Evolutionary conservation across 805 yeast genomes (phyloP).

Genomic region (Metschnikowia borealis): DNA sequence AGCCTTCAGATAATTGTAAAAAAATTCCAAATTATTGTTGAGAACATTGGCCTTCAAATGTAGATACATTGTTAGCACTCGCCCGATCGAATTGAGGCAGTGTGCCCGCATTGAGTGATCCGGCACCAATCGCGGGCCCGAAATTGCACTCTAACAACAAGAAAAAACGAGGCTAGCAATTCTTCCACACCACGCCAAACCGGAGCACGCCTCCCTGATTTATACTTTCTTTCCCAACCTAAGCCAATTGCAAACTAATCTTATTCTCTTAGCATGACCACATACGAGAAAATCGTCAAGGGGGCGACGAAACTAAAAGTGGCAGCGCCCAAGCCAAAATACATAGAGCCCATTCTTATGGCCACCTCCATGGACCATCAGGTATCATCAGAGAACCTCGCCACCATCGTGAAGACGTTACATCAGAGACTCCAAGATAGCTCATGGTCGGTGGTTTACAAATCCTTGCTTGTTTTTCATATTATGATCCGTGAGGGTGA

Average conservation of each 20-base stretch:
- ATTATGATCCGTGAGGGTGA: conserved; percentile 92
- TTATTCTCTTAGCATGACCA: conserved; percentile 12
- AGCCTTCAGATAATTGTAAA: too few species aligned
- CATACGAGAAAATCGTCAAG: conserved; percentile 69
- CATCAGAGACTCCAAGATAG: conserved; percentile 62
- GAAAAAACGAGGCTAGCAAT: conserved; percentile 3
- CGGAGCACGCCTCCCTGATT: background rate
- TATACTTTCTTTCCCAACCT: background rate
- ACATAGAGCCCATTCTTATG: conserved; percentile 86
- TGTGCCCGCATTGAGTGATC: conserved; percentile 1
- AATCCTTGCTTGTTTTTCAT: conserved; percentile 79
- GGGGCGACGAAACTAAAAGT: conserved; percentile 51
- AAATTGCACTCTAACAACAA: conserved; percentile 3
- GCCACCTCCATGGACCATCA: conserved; percentile 52
- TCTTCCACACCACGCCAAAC: background rate
- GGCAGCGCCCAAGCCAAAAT: conserved; percentile 98
- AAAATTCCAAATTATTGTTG: background rate
- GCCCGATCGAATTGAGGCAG: background rate
- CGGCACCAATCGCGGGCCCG: conserved; percentile 5
- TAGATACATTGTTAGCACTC: background rate
- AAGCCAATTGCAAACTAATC: background rate
- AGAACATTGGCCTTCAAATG: background rate
- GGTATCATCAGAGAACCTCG: conserved; percentile 49
- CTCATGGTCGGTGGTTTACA: conserved; percentile 90
- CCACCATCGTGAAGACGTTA: conserved; percentile 64